Conservation (phyloP, 2,329 filamentous ascomycete species). For the Lizonia empirigonia region DNA sequence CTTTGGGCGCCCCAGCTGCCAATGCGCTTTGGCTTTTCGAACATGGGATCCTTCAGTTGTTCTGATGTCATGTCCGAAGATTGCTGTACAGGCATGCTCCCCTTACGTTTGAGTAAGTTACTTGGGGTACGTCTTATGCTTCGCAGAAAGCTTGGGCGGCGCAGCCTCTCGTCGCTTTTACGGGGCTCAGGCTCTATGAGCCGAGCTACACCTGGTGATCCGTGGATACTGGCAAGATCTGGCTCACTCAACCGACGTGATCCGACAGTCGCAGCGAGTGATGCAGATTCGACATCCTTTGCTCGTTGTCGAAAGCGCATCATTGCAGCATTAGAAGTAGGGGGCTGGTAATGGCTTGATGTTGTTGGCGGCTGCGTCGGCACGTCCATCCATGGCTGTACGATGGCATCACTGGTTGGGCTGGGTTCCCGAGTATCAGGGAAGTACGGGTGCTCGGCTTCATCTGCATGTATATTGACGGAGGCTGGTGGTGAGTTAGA, state of each 20-base stretch:
- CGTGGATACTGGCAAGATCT: slow-evolving; percentile 65
- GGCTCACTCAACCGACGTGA: slow-evolving; percentile 69
- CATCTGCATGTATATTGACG: slow-evolving; percentile 34
- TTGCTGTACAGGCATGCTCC: slow-evolving; percentile 43
- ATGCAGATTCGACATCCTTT: slow-evolving; percentile 59
- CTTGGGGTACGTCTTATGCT: slow-evolving; percentile 48
- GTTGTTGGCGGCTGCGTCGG: slow-evolving; percentile 42
- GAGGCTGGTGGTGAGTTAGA: slow-evolving; percentile 42
- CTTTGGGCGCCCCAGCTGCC: slow-evolving; percentile 52
- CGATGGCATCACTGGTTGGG: slow-evolving; percentile 27
- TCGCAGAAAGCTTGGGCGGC: slow-evolving; percentile 61
- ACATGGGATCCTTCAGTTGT: slow-evolving; percentile 38
- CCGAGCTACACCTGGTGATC: slow-evolving; percentile 66
- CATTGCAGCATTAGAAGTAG: slow-evolving; percentile 62
- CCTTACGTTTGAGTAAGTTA: slow-evolving; percentile 56
- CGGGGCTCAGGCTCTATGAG: slow-evolving; percentile 57
- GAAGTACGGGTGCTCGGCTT: slow-evolving; percentile 41
- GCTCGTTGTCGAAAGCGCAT: slow-evolving; percentile 57
- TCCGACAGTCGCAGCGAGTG: slow-evolving; percentile 70
- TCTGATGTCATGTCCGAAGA: slow-evolving; percentile 31
- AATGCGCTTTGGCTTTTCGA: slow-evolving; percentile 48
- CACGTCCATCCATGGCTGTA: slow-evolving; percentile 58
- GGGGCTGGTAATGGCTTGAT: slow-evolving; percentile 53
- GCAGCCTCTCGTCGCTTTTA: slow-evolving; percentile 48
- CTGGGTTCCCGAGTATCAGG: slow-evolving; percentile 31